phyloP scores from a whole-genome alignment of 345 rosid species.

The Gossypium arboreum region DNA sequence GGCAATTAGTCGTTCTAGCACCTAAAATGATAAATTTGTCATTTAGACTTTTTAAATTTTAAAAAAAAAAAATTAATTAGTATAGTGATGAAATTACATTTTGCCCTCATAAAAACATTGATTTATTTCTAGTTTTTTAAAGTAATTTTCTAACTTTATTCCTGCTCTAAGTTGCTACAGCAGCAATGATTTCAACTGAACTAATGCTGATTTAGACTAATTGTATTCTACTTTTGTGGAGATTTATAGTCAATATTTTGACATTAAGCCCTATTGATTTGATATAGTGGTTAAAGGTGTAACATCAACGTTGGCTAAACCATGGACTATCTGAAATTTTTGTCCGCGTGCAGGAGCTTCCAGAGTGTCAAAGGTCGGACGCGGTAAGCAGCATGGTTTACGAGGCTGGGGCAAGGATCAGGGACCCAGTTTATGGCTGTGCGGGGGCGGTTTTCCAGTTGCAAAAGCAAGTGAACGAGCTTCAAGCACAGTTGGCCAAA shows the following conservation, averaged over 20 bases:
- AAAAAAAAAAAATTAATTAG: too few species aligned
- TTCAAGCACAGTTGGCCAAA: slow-evolving; percentile 77
- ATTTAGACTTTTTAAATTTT: too few species aligned
- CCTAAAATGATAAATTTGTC: too few species aligned
- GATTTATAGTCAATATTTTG: not conserved
- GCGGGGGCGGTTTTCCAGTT: slow-evolving; percentile 81
- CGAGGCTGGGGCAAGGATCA: slow-evolving; percentile 75
- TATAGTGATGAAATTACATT: too few species aligned
- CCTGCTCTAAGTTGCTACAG: too few species aligned
- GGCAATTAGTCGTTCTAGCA: too few species aligned
- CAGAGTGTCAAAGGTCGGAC: slow-evolving; percentile 76
- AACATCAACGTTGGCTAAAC: not conserved
- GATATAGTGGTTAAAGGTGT: not conserved
- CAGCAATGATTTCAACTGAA: too few species aligned
- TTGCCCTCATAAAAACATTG: too few species aligned
- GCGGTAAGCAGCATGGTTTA: slow-evolving; percentile 96
- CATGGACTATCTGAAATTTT: not conserved
- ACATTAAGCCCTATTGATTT: not conserved
- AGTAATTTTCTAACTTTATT: too few species aligned
- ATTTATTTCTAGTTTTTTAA: too few species aligned
- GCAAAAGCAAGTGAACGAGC: slow-evolving; percentile 74
- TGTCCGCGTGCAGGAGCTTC: slow-evolving; percentile 50
- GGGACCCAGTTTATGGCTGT: slow-evolving; percentile 87
- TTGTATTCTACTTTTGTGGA: not conserved
- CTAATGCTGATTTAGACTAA: not conserved